A percentile compares a stretch with the other conserved stretches of the same genome.
Evolutionary conservation across 2,329 filamentous ascomycete genomes (phyloP).

Genomic region (Talaromyces sp.): DNA sequence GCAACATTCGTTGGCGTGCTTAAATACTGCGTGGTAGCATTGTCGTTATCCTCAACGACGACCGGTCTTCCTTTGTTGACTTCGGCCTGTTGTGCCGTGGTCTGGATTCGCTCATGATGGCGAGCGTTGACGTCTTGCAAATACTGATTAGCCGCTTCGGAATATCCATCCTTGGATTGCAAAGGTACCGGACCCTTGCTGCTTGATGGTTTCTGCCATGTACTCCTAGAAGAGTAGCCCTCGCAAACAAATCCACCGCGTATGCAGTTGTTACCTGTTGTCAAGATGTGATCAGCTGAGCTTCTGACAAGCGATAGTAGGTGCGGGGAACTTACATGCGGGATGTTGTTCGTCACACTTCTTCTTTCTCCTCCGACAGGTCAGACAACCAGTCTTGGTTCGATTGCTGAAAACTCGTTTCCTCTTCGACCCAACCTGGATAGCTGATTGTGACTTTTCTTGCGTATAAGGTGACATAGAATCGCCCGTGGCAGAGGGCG

Average conservation of each 20-base stretch:
- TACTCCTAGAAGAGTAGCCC: slow-evolving; percentile 77
- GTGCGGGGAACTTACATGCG: slow-evolving; percentile 62
- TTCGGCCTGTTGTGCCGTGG: slow-evolving; percentile 37
- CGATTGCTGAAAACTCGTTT: slow-evolving; percentile 76
- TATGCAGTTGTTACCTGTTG: slow-evolving; percentile 76
- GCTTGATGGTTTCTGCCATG: slow-evolving; percentile 73
- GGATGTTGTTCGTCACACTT: slow-evolving; percentile 96
- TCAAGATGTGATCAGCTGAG: slow-evolving; percentile 18
- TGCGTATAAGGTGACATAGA: slow-evolving; percentile 32
- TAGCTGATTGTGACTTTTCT: slow-evolving; percentile 33
- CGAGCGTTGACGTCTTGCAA: slow-evolving; percentile 36
- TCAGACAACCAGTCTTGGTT: slow-evolving; percentile 93
- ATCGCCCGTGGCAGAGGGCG: slow-evolving; percentile 34
- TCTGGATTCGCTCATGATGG: slow-evolving; percentile 38
- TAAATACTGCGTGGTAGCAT: slow-evolving; percentile 35
- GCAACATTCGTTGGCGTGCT: slow-evolving; percentile 38
- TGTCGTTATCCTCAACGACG: slow-evolving; percentile 45
- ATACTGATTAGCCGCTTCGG: slow-evolving; percentile 37
- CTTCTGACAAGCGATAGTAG: not conserved
- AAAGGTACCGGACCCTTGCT: slow-evolving; percentile 68
- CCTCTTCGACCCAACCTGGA: slow-evolving; percentile 43
- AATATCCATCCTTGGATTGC: slow-evolving; percentile 71
- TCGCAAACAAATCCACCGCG: slow-evolving; percentile 87
- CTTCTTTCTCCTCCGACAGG: slow-evolving; percentile 89
- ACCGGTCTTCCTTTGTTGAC: slow-evolving; percentile 47